phyloP scores from a whole-genome alignment of 495 filamentous ascomycete species.

The Podospora comata region DNA sequence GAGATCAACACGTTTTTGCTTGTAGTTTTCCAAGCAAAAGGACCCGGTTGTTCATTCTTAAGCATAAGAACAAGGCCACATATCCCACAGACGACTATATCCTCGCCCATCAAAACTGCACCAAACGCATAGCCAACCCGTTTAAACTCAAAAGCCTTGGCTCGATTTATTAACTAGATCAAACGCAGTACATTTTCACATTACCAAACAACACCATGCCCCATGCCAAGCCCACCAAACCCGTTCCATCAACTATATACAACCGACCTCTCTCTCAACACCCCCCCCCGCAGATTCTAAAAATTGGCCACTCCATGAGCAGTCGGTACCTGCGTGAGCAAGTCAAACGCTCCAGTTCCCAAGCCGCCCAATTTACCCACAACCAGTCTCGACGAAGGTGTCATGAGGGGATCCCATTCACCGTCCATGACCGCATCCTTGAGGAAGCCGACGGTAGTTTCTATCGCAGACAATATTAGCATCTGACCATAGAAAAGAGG shows the following conservation, averaged over 20 bases:
- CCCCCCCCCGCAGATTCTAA: constrained; percentile 6
- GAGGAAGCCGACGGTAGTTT: constrained; percentile 91
- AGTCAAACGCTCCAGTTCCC: constrained; percentile 90
- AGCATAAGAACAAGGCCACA: too few relatives aligned
- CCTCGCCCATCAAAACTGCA: too few relatives aligned
- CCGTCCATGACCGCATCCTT: constrained; percentile 85
- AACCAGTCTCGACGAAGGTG: constrained; percentile 84
- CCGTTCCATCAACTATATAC: neutral
- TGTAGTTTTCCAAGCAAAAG: too few relatives aligned
- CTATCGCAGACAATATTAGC: constrained; percentile 21
- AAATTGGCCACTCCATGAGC: constrained; percentile 27
- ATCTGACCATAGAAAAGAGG: neutral
- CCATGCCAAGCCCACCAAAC: neutral
- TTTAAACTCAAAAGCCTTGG: neutral
- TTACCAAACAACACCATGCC: neutral
- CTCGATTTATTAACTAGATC: neutral
- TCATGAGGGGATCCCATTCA: constrained; percentile 83
- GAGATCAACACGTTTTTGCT: too few relatives aligned
- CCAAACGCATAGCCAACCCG: too few relatives aligned
- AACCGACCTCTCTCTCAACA: neutral
- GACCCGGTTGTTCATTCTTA: too few relatives aligned
- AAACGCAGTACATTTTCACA: neutral
- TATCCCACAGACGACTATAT: too few relatives aligned
- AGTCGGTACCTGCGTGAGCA: constrained; percentile 55
- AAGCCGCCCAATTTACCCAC: constrained; percentile 75